phyloP scores from a whole-genome alignment of 345 rosid species.

The Murraya koenigii region DNA sequence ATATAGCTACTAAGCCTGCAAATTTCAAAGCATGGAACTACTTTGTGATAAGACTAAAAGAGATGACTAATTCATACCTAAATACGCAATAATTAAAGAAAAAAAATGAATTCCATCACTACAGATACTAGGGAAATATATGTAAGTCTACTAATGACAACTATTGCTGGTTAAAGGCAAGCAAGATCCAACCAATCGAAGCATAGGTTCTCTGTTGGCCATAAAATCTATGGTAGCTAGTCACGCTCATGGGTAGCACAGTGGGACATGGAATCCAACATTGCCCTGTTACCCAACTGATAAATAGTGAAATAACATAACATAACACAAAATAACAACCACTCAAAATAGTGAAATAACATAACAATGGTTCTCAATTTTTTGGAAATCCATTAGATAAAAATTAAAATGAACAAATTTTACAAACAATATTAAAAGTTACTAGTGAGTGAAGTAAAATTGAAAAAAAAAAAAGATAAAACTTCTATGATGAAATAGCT shows the following conservation, averaged over 20 bases:
- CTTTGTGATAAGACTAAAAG: slow-evolving; percentile 9
- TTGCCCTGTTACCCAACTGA: slow-evolving; percentile 32
- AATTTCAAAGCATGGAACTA: slow-evolving; percentile 5
- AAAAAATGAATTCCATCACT: slow-evolving; percentile 23
- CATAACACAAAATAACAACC: slow-evolving; percentile 24
- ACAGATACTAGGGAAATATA: slow-evolving; percentile 22
- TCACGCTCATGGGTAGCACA: slow-evolving; percentile 22
- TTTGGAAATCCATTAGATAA: slow-evolving; percentile 20
- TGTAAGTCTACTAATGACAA: slow-evolving; percentile 28
- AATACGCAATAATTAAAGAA: slow-evolving; percentile 14
- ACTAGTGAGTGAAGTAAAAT: background rate
- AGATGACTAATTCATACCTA: slow-evolving; percentile 25
- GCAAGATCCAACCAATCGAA: slow-evolving; percentile 25
- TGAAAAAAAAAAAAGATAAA: background rate
- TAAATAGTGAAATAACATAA: no score
- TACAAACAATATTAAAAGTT: no score
- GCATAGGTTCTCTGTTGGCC: slow-evolving; percentile 21
- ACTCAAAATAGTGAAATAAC: slow-evolving; percentile 30
- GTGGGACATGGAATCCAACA: slow-evolving; percentile 29
- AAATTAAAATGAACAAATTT: slow-evolving; percentile 5
- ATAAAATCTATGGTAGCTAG: slow-evolving; percentile 24
- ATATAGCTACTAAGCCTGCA: background rate
- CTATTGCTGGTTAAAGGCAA: slow-evolving; percentile 24
- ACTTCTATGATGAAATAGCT: background rate
- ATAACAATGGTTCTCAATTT: slow-evolving; percentile 26